A percentile compares a stretch with the other conserved stretches of the same genome.
Evolutionary conservation across 2,329 filamentous ascomycete genomes (phyloP).

Genomic region (Pyrenophora graminea): DNA sequence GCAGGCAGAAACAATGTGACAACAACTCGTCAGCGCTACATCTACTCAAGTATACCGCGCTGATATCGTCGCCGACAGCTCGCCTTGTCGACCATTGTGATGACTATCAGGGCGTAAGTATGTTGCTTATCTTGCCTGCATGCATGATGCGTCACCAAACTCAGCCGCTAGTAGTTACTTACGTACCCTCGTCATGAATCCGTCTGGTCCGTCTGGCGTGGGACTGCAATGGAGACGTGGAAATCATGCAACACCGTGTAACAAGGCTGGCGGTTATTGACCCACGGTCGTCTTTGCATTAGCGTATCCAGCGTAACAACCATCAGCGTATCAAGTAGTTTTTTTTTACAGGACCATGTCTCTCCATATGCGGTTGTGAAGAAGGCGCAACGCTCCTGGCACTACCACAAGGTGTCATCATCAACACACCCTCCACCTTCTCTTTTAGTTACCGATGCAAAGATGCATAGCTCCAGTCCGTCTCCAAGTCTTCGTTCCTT

Average conservation of each 20-base stretch:
- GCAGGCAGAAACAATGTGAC: conserved; percentile 29
- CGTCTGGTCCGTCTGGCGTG: neutral
- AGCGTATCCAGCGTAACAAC: neutral
- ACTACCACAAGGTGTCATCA: too few species aligned
- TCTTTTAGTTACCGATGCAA: too few species aligned
- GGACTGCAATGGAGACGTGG: neutral
- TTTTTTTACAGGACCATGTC: too few species aligned
- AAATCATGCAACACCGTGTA: conserved; percentile 8
- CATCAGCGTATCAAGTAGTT: neutral
- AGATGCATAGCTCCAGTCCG: too few species aligned
- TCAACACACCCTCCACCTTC: too few species aligned
- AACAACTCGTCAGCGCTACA: conserved; percentile 29
- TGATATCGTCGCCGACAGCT: neutral
- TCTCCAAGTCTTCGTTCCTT: too few species aligned
- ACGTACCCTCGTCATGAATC: conserved; percentile 2
- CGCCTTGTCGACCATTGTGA: neutral
- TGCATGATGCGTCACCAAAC: neutral
- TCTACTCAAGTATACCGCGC: conserved; percentile 12
- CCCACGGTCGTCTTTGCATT: neutral
- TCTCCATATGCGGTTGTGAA: too few species aligned
- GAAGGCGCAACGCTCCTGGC: too few species aligned
- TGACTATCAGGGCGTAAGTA: neutral
- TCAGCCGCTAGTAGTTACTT: neutral
- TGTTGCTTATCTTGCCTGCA: conserved; percentile 6
- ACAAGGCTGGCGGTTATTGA: conserved; percentile 5